Base-by-base conservation (phyloP, 1,139 yeast genomes). In the Blastobotrys ciferrii region DNA sequence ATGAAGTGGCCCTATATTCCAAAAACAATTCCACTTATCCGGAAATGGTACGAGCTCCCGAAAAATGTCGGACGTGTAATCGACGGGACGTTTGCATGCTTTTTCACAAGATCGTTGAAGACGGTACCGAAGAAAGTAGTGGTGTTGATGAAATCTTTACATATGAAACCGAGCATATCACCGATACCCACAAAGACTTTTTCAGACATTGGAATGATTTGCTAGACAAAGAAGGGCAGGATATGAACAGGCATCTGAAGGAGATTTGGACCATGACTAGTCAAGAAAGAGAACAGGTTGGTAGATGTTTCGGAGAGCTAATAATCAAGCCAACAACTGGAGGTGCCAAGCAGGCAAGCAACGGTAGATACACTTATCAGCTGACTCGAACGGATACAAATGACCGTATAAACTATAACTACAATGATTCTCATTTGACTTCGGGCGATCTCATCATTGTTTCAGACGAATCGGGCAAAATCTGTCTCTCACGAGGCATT, bases 381-480 rank as follows among this genome's bases (percentile, higher is more conserved):
- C 42, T 50, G 18, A 43, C 42, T n/a, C 30, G 51, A 14, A 38
- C 37, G 18, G 37, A 37, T 20, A 23, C 28, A 6, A 23, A 6
- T 23, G 28, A 9, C 9, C 5, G 28, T 9, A 23, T 23, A 6
- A 25, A 28, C 17, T 25, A 20, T 23, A 36, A 43, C 19, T 50
- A 46, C 20, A 41, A 50, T 9, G 60, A 59, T 4, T 54, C 64
- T 20, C 59, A 56, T 33, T 44, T 68, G 32, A 43, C 45, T 11
- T 44, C 53, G 5, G 68, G 67, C 12, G 72, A 69, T 31, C 63
- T 61, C 6, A 77, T 91, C 1, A 74, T 85, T 18, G 71, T 89
- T 1, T 87, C 96, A 59, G 96, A 87, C 63, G 95, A 87, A 58
- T 57, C 66, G 0, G 96, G 96, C 0, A 89, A 84, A 63, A 82